Percentiles rank a stretch among this genome's conserved stretches.
These are phyloP conservation scores for Globisporangium alternatum DNA, from an alignment of 352 stramenopile genomes.

Conservation along the genomic window DNA sequence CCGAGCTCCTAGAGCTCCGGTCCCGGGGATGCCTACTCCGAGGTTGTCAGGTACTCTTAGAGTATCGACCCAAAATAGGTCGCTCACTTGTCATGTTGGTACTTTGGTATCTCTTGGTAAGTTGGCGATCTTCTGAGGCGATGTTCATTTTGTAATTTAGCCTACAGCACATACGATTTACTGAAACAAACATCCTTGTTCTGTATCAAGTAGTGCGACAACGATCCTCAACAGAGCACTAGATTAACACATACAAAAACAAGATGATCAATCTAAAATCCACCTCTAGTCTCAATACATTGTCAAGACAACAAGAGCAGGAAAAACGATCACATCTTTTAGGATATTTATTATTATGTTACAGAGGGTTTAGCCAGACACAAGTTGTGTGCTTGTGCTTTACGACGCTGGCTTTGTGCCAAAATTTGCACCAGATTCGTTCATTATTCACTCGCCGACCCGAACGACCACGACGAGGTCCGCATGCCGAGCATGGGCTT, in stretches of 20 bases:
- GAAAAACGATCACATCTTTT: neutral
- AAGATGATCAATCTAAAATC: no score
- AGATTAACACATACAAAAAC: neutral
- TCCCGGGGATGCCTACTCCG: no score
- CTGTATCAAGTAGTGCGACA: neutral
- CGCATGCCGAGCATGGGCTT: constrained; percentile 56
- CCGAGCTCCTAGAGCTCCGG: no score
- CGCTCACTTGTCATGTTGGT: no score
- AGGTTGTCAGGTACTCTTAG: no score
- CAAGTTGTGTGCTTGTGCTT: neutral
- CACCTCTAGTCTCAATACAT: no score
- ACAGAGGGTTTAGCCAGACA: neutral
- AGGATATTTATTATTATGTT: neutral
- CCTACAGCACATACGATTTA: neutral
- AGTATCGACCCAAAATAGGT: no score
- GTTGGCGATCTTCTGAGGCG: no score
- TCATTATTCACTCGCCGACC: neutral
- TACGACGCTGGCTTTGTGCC: neutral
- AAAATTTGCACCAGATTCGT: neutral
- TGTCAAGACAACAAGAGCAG: neutral
- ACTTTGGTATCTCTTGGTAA: no score
- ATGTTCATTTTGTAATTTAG: neutral
- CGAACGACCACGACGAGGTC: neutral
- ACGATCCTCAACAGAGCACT: neutral
- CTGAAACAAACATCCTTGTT: no score